Evolutionary conservation across 768 basidiomycete species (phyloP), one percentile per base, ranked within the genome.

Genomic region (Lactarius psammicola): DNA sequence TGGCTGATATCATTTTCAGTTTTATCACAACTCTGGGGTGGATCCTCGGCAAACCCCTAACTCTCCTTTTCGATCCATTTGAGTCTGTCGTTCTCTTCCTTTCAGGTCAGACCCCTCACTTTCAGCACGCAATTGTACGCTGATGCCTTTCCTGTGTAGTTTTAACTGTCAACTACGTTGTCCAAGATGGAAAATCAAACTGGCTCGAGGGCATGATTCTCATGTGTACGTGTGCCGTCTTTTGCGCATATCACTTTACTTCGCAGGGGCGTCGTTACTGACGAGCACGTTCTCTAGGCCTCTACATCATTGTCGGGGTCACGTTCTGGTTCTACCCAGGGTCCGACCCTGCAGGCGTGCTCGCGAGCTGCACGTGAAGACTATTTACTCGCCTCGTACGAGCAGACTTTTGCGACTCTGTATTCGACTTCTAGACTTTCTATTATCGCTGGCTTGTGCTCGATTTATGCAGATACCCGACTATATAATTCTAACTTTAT

Each of bases 61-160:
- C 87, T 18, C 79, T 95, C 62, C 80, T 95, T 40, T 95, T 96
- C 72, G 95, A 96, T 74, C 90, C 93, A 2, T 95, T 90, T 73
- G 91, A 95, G 78, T 89, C 90, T 1, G 79, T 95, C 54, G 86
- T 86, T 8, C 72, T 84, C 42, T 83, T 83, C 73, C 75, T 82
- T 18, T 72, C 80, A 44, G 80, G 79, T 82, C 67, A 60, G 68
- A 34, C 18, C 20, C 38, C 30, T 3, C 26, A 40, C 49, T 23
- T 40, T 28, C 31, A n/a, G 34, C 17, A 57, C 42, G 59, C 13
- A 55, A 42, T 54, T 56, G 38, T 54, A 40, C 34, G 38, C 38
- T 38, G 61, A 55, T 44, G n/a, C 11, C 1, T 8, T 31, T 30
- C 60, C 13, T 18, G 4, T n/a, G n/a, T 59, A 88, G 88, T 94